phyloP scores from a whole-genome alignment of 2,329 filamentous ascomycete species.

The Rhynchosporium secalis region DNA sequence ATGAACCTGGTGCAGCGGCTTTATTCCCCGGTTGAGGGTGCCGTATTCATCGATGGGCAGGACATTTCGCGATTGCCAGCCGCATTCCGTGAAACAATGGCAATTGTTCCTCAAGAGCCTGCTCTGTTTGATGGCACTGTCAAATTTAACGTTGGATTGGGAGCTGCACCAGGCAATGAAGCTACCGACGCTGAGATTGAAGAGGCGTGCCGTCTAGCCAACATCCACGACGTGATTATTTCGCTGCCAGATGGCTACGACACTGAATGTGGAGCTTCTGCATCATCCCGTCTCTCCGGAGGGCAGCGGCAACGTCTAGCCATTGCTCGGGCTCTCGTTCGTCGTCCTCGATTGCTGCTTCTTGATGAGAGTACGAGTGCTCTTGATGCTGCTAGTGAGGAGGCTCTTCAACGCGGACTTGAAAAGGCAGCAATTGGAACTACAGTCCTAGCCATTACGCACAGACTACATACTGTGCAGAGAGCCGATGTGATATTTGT shows the following conservation, averaged over 20 bases:
- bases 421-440: constrained; percentile 85
- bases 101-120: constrained; percentile 58
- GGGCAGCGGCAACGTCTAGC: constrained; percentile 94
- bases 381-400: constrained; percentile 88
- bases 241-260: constrained; percentile 81
- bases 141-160: constrained; percentile 56
- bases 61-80: constrained; percentile 48
- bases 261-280: constrained; percentile 85
- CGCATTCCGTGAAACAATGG: constrained; percentile 53
- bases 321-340: constrained; percentile 84
- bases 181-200: constrained; percentile 47
- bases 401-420: constrained; percentile 85
- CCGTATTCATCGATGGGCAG: constrained; percentile 32
- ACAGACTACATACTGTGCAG: constrained; percentile 87
- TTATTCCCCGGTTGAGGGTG: constrained; percentile 43
- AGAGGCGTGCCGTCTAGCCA: constrained; percentile 80
- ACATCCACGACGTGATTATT: constrained; percentile 86
- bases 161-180: constrained; percentile 53
- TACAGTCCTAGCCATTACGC: constrained; percentile 75
- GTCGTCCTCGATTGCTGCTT: constrained; percentile 83
- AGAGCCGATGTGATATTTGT: constrained; percentile 93
- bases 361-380: constrained; percentile 92
- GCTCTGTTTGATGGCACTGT: constrained; percentile 58
- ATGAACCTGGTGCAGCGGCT: constrained; percentile 56
- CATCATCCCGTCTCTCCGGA: constrained; percentile 80